Conservation (phyloP, 768 basidiomycete species). For the Suillus lakei region DNA sequence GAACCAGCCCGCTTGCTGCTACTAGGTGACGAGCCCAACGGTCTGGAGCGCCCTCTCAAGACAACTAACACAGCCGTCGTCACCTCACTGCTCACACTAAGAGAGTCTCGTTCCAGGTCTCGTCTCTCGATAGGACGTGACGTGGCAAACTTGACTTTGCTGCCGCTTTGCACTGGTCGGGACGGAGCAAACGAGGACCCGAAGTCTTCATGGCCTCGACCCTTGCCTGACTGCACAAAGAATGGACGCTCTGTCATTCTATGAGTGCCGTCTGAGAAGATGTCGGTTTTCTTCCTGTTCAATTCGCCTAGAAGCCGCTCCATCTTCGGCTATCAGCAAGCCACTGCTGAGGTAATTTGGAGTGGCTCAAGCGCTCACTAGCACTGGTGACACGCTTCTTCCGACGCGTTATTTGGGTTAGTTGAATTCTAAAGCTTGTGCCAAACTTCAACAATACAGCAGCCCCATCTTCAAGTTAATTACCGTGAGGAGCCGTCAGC, state of each 20-base stretch:
- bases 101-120: conserved; percentile 6
- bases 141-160: conserved; percentile 14
- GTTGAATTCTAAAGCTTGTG: conserved; percentile 30
- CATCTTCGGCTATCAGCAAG: conserved; percentile 21
- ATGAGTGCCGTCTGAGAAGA: conserved; percentile 21
- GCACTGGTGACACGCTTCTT: not conserved
- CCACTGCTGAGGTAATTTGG: conserved; percentile 7
- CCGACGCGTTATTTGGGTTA: conserved; percentile 34
- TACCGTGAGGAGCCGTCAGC: not conserved
- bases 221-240: conserved; percentile 29
- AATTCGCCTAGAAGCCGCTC: conserved; percentile 18
- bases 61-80: conserved; percentile 34
- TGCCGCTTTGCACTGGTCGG: not conserved
- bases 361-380: too few relatives aligned
- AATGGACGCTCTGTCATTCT: conserved; percentile 31
- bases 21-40: conserved; percentile 14
- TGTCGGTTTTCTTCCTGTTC: not conserved
- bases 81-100: conserved; percentile 31
- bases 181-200: conserved; percentile 22
- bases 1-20: too few relatives aligned
- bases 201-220: conserved; percentile 30
- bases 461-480: conserved; percentile 1
- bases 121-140: too few relatives aligned
- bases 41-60: conserved; percentile 26
- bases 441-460: conserved; percentile 22